A percentile compares a stretch with the other conserved stretches of the same genome.
Conservation (phyloP, 148 eudicot genomes). For the Vaccinium corymbosum region DNA sequence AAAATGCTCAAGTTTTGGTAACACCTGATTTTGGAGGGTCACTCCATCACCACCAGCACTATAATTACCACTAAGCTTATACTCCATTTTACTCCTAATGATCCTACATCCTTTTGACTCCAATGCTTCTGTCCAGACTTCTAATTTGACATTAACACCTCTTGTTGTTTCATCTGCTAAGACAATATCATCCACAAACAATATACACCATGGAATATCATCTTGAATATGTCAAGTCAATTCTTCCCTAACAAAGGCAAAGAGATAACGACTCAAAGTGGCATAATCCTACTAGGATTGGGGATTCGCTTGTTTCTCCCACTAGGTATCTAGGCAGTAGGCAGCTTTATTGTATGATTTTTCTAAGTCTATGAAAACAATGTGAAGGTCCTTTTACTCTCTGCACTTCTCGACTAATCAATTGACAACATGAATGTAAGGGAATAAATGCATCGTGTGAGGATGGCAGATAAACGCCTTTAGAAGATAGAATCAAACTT, state of each 20-base stretch:
- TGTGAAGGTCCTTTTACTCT: not conserved
- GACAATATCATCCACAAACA: not conserved
- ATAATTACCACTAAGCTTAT: not conserved
- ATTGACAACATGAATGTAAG: not conserved
- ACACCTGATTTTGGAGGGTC: not conserved
- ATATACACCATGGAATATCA: not conserved
- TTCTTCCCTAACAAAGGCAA: not conserved
- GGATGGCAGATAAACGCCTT: not conserved
- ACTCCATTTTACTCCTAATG: not conserved
- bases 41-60: not conserved
- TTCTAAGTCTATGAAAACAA: not conserved
- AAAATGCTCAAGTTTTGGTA: not conserved
- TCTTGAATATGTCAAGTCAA: not conserved
- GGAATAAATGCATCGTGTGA: not conserved
- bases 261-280: not conserved
- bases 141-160: not conserved
- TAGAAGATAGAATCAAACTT: slow-evolving; percentile 35
- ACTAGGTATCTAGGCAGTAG: not conserved
- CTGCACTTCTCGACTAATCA: not conserved
- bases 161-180: not conserved
- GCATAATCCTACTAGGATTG: not conserved
- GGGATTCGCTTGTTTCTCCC: not conserved
- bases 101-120: not conserved
- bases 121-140: not conserved
- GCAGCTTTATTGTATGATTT: not conserved